Conservation (phyloP, 352 stramenopile genomes). For the Pythium vanterpoolii region DNA sequence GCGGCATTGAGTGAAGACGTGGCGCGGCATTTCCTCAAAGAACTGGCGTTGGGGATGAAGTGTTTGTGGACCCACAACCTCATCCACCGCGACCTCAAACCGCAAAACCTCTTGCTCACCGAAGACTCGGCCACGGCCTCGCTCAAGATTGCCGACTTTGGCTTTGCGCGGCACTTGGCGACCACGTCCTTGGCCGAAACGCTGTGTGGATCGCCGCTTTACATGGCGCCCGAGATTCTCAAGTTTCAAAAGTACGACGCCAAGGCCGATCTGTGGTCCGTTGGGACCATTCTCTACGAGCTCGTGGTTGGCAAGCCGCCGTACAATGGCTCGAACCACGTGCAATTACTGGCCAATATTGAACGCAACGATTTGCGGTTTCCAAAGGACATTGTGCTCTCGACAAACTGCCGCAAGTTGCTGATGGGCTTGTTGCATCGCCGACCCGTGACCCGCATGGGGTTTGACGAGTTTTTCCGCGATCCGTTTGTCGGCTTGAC, state of each 20-base stretch:
- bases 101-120: slow-evolving; percentile 94
- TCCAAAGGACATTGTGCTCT: slow-evolving; percentile 76
- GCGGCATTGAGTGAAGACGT: slow-evolving; percentile 31
- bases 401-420: slow-evolving; percentile 78
- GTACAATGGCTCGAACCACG: slow-evolving; percentile 94
- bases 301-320: slow-evolving; percentile 93
- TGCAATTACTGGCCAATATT: slow-evolving; percentile 94
- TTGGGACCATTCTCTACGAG: slow-evolving; percentile 95
- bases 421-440: slow-evolving; percentile 78
- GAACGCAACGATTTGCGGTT: slow-evolving; percentile 88
- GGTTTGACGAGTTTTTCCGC: slow-evolving; percentile 91
- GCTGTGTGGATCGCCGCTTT: slow-evolving; percentile 94
- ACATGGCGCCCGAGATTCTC: slow-evolving; percentile 98
- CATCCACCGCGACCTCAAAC: slow-evolving; percentile 92
- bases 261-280: slow-evolving; percentile 96
- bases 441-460: slow-evolving; percentile 79
- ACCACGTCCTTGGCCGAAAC: slow-evolving; percentile 93
- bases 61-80: slow-evolving; percentile 73
- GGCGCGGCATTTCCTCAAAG: slow-evolving; percentile 57
- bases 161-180: slow-evolving; percentile 94
- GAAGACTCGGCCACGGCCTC: slow-evolving; percentile 47
- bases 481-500: slow-evolving; percentile 54
- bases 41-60: slow-evolving; percentile 70
- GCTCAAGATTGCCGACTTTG: slow-evolving; percentile 70
- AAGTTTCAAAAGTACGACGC: slow-evolving; percentile 94